Evolutionary conservation across 1,284 basidiomycete genomes (phyloP), one percentile per base, ranked within the genome.

Genomic region (Agroathelia rolfsii): DNA sequence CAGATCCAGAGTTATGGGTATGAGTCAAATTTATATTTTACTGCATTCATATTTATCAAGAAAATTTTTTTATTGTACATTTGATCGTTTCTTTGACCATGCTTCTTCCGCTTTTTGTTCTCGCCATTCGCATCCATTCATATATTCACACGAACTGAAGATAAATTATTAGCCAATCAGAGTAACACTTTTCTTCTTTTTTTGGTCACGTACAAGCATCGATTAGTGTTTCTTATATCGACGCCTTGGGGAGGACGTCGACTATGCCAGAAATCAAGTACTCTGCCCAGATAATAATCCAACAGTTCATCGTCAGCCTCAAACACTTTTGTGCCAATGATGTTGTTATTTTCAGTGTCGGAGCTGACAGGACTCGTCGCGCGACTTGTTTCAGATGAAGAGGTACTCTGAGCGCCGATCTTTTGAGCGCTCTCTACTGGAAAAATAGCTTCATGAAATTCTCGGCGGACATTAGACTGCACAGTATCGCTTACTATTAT

Each of bases 81-180:
- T n/a, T n/a, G n/a, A n/a, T n/a, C n/a, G n/a, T n/a, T n/a, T n/a
- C n/a, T n/a, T n/a, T n/a, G n/a, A n/a, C n/a, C n/a, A n/a, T n/a
- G 43, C 42, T 42, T 78, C 76, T 23, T 42, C 41, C 3, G 77
- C 76, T 48, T 77, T 83, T 42, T 62, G 53, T 38, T 76, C 75
- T 50, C 85, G 64, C 87, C 87, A 93, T 58, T 92, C 88, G 45
- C 87, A 93, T 8, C 69, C 76, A 1, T 72, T 60, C 28, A 58
- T 57, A 51, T 88, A 92, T 52, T 90, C 87, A 48, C 88, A 93
- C 23, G 73, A 70, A 20, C 80, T 88, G 38, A 11, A 21, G 13
- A 23, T 11, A 12, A 14, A 32, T 29, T 14, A 40, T 20, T 19
- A 34, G 6, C n/a, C n/a, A n/a, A n/a, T n/a, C n/a, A n/a, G n/a